phyloP scores from a whole-genome alignment of 2,329 filamentous ascomycete genomes.

The Microcyclospora pomicola region DNA sequence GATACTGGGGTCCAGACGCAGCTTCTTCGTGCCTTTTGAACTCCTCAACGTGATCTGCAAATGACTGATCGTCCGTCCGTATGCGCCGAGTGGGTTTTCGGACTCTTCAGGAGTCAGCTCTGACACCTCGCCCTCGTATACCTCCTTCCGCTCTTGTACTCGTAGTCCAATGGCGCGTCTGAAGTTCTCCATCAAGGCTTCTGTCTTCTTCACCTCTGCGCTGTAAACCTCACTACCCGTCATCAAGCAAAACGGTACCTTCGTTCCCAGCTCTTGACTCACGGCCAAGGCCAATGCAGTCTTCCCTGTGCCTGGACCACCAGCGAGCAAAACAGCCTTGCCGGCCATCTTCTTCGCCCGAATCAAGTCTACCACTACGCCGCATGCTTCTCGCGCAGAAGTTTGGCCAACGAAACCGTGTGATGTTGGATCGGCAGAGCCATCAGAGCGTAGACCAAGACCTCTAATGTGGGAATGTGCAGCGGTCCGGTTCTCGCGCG shows the following conservation, averaged over 20 bases:
- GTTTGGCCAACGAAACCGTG: constrained; percentile 84
- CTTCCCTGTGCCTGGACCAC: constrained; percentile 92
- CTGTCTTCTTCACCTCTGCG: constrained; percentile 97
- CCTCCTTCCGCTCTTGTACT: constrained; percentile 96
- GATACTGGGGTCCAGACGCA: constrained; percentile 91
- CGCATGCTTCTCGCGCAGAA: constrained; percentile 85
- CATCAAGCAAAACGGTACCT: constrained; percentile 96
- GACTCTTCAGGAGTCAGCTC: constrained; percentile 96
- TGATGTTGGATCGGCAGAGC: constrained; percentile 63
- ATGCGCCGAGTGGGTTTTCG: constrained; percentile 91
- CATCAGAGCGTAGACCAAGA: constrained; percentile 73
- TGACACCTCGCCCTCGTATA: constrained; percentile 97
- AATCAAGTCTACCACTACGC: constrained; percentile 91
- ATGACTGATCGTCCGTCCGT: constrained; percentile 94
- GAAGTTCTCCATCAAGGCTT: constrained; percentile 99
- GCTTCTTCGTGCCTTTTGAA: constrained; percentile 92
- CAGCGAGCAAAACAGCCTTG: constrained; percentile 80
- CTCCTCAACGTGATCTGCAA: constrained; percentile 90
- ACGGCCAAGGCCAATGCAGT: constrained; percentile 90
- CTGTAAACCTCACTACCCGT: constrained; percentile 97
- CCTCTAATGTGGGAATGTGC: constrained; percentile 98
- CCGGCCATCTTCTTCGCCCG: constrained; percentile 96
- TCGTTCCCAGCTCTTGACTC: constrained; percentile 91
- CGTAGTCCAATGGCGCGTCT: constrained; percentile 89
- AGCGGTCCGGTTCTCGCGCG: constrained; percentile 84